These are phyloP conservation scores for Pseudonitzschia delicatissima DNA, from an alignment of 108 stramenopile genomes.

Conservation along the genomic window DNA sequence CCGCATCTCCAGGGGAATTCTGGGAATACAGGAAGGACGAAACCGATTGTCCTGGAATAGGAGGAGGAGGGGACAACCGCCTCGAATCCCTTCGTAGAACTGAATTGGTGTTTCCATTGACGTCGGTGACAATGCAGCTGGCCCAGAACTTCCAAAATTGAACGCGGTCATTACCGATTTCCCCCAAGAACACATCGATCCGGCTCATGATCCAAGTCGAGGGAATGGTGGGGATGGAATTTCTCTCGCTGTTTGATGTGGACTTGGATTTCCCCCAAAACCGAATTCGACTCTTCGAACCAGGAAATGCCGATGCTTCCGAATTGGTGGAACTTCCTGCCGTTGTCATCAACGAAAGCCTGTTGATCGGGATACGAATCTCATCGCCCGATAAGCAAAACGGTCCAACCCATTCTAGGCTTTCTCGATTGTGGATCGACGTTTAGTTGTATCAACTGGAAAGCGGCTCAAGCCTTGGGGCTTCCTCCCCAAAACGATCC, in stretches of 20 bases:
- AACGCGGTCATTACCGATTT: slow-evolving; percentile 72
- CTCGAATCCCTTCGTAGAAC: slow-evolving; percentile 38
- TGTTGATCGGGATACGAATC: slow-evolving; percentile 61
- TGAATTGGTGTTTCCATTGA: slow-evolving; percentile 53
- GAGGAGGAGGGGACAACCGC: slow-evolving; percentile 45
- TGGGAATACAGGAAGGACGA: slow-evolving; percentile 31
- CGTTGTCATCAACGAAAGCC: slow-evolving; percentile 71
- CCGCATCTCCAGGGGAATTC: slow-evolving; percentile 56
- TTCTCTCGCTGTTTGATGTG: slow-evolving; percentile 64
- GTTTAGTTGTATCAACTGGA: slow-evolving; percentile 70
- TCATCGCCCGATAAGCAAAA: slow-evolving; percentile 12
- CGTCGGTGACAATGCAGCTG: slow-evolving; percentile 34
- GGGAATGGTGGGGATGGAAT: slow-evolving; percentile 82
- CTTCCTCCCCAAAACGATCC: slow-evolving; percentile 51
- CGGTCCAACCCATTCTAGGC: slow-evolving; percentile 60
- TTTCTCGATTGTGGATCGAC: slow-evolving; percentile 74
- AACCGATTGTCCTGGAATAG: slow-evolving; percentile 44
- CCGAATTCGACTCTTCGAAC: slow-evolving; percentile 61
- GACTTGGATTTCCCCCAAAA: slow-evolving; percentile 73
- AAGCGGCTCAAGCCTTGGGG: slow-evolving; percentile 52
- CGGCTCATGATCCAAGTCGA: slow-evolving; percentile 73
- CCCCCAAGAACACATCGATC: slow-evolving; percentile 82
- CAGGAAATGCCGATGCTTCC: slow-evolving; percentile 40
- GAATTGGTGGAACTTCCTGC: slow-evolving; percentile 58
- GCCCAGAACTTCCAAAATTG: slow-evolving; percentile 47